A percentile compares a stretch with the other conserved stretches of the same genome.
These are phyloP conservation scores for Cordyceps javanica DNA, from an alignment of 2,329 filamentous ascomycete genomes.

Conservation along the genomic window DNA sequence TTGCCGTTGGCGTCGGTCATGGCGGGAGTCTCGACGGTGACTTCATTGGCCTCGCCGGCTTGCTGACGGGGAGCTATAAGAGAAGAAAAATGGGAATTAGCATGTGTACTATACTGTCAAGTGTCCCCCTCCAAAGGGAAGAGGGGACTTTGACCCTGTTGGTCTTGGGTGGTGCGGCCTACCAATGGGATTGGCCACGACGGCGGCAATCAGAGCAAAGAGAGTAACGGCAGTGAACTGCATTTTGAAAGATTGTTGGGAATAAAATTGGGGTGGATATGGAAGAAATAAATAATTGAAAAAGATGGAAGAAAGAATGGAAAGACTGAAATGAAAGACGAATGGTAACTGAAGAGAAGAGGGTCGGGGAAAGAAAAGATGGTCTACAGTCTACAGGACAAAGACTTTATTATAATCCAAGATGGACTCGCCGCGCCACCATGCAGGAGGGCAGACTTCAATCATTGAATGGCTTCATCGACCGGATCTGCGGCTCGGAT, in stretches of 20 bases:
- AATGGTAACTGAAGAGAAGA: background rate
- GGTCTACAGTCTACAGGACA: background rate
- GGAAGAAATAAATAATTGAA: background rate
- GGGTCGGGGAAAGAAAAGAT: background rate
- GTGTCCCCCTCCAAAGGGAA: too few species aligned
- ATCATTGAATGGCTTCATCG: background rate
- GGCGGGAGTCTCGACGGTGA: constrained; percentile 33
- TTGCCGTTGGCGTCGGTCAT: constrained; percentile 40
- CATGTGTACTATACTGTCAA: too few species aligned
- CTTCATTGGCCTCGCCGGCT: constrained; percentile 9
- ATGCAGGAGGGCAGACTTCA: background rate
- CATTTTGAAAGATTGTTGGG: constrained; percentile 37
- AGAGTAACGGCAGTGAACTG: constrained; percentile 44
- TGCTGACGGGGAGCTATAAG: constrained; percentile 14
- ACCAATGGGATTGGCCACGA: constrained; percentile 34
- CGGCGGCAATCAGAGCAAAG: constrained; percentile 40
- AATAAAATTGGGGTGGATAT: constrained; percentile 13
- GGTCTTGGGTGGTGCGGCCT: constrained; percentile 7
- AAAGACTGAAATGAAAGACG: background rate
- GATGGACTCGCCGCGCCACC: background rate
- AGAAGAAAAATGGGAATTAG: background rate
- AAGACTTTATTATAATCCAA: constrained; percentile 7
- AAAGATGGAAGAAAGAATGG: background rate
- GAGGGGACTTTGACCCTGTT: too few species aligned
- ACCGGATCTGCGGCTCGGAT: constrained; percentile 6